Evolutionary conservation across 768 basidiomycete species (phyloP).

Genomic region (Pisolithus microcarpus): DNA sequence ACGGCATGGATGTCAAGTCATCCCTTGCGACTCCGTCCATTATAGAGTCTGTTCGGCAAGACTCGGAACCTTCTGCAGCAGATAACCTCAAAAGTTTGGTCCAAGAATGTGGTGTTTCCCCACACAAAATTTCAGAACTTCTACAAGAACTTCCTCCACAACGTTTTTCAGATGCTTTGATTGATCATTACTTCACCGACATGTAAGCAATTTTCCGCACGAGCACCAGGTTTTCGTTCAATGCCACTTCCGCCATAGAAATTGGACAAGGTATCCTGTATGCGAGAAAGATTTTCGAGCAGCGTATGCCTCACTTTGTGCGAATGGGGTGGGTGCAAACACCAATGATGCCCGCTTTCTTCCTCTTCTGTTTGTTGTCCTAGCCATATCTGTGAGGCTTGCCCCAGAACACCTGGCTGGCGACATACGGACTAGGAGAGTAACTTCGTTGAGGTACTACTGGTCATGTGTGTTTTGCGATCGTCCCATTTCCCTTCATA

Average conservation of each 20-base stretch:
- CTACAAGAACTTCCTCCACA: slow-evolving; percentile 82
- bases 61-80: slow-evolving; percentile 48
- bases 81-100: slow-evolving; percentile 82
- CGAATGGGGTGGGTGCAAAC: slow-evolving; percentile 55
- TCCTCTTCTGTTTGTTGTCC: slow-evolving; percentile 87
- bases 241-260: slow-evolving; percentile 38
- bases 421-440: slow-evolving; percentile 63
- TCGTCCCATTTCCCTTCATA: slow-evolving; percentile 5
- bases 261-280: slow-evolving; percentile 90
- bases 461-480: slow-evolving; percentile 74
- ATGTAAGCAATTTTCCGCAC: slow-evolving; percentile 42
- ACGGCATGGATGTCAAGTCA: slow-evolving; percentile 21
- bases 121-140: slow-evolving; percentile 85
- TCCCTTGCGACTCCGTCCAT: slow-evolving; percentile 24
- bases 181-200: slow-evolving; percentile 74
- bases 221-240: neutral
- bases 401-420: slow-evolving; percentile 83
- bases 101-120: slow-evolving; percentile 87
- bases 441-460: slow-evolving; percentile 85
- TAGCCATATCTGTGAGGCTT: slow-evolving; percentile 79
- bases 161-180: slow-evolving; percentile 63
- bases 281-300: slow-evolving; percentile 77
- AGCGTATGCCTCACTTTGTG: slow-evolving; percentile 59
- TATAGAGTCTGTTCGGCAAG: slow-evolving; percentile 37
- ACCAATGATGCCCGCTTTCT: slow-evolving; percentile 78